A percentile compares a stretch with the other conserved stretches of the same genome.
phyloP scores from a whole-genome alignment of 257 asterid genomes.

The Lycium ferocissimum region DNA sequence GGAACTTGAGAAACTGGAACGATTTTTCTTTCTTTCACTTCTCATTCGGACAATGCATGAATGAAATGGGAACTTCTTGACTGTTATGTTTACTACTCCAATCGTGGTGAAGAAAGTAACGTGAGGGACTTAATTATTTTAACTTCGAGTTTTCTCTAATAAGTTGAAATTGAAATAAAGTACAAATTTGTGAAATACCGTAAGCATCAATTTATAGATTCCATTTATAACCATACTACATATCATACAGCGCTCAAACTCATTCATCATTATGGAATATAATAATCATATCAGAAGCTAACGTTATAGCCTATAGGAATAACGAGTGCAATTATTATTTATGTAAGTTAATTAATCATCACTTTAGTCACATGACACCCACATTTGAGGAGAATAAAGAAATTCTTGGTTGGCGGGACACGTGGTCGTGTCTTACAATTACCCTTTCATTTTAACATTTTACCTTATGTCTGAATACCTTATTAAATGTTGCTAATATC shows the following conservation, averaged over 20 bases:
- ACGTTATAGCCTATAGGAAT: neutral
- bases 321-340: neutral
- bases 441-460: neutral
- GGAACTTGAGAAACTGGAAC: neutral
- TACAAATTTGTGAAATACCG: neutral
- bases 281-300: neutral
- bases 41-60: neutral
- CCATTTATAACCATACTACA: no score
- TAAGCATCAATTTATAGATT: neutral
- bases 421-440: neutral
- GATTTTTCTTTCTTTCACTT: neutral
- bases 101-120: neutral
- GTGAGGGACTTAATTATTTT: neutral
- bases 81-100: neutral
- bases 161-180: neutral
- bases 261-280: neutral
- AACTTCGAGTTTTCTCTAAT: neutral
- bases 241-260: no score
- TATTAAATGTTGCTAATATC: no score
- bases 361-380: neutral
- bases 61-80: neutral
- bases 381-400: neutral
- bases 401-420: neutral
- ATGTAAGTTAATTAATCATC: neutral
- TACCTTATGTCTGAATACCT: no score